These are phyloP conservation scores for Chlorella variabilis DNA, from an alignment of 163 green algal genomes.

Conservation along the genomic window DNA sequence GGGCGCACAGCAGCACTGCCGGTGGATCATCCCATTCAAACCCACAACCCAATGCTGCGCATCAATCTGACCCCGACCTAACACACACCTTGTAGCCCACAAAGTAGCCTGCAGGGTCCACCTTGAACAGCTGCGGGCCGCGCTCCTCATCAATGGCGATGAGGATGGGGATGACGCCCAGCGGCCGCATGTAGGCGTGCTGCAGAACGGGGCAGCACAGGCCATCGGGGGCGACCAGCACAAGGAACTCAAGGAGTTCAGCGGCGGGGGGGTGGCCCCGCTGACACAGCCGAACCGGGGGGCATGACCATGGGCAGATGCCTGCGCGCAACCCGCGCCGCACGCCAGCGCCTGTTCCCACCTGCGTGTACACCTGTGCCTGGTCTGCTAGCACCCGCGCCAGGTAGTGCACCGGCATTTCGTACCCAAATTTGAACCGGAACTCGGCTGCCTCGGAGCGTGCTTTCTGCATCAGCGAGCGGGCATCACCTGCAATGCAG, in stretches of 20 bases:
- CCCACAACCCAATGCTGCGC: neutral
- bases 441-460: slow-evolving; percentile 96
- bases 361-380: slow-evolving; percentile 98
- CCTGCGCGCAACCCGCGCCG: too few species aligned
- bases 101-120: slow-evolving; percentile 97
- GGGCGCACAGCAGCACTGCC: neutral
- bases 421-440: slow-evolving; percentile 96
- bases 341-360: too few species aligned
- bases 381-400: slow-evolving; percentile 94
- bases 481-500: slow-evolving; percentile 80
- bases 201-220: too few species aligned
- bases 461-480: slow-evolving; percentile 91
- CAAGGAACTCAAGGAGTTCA: too few species aligned
- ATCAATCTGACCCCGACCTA: neutral
- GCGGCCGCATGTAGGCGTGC: slow-evolving; percentile 89
- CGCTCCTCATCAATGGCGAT: slow-evolving; percentile 95
- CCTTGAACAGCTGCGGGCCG: slow-evolving; percentile 96
- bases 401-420: slow-evolving; percentile 95
- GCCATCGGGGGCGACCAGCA: too few species aligned
- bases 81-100: slow-evolving; percentile 98
- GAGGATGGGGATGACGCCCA: slow-evolving; percentile 93
- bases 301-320: too few species aligned
- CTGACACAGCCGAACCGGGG: too few species aligned
- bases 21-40: too few species aligned
- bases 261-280: too few species aligned